Base-by-base conservation (phyloP, 2,329 filamentous ascomycete genomes). In the Aspergillus fructus region DNA sequence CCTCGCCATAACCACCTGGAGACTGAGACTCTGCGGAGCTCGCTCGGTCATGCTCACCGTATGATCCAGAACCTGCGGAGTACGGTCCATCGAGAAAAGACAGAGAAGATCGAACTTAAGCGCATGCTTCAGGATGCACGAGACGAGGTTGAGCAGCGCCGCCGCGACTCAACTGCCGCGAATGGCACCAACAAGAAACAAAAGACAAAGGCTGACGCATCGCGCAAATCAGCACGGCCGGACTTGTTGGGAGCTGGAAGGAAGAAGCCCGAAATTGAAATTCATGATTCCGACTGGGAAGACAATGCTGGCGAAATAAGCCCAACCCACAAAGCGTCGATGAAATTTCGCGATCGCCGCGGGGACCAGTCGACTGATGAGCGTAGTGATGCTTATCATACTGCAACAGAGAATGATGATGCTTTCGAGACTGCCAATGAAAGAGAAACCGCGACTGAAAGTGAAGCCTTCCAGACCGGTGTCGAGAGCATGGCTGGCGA, bases 21-120 rank as follows among this genome's bases (percentile, higher is more conserved):
- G 75, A 89, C 91, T 0, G 94, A 99, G 77, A 99, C 94, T 0
- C 79, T 99, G 64, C 96, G 94, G 78, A 96, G 93, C 53, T 97
- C 93, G 24, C 83, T 97, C 27, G 89, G 92, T 64, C 94, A 99
- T 72, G 93, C 94, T 40, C 94, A 97, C 73, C 87, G 93, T 57
- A 97, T 96, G 77, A 97, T 99, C 58, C 93, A 97, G 73, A 96
- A 91, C 68, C 85, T 97, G 65, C 92, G 96, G 75, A 92, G 89
- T 73, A 96, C 93, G 68, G 90, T 97, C 47, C 93, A 99, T 74
- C 89, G 94, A 34, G 94, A 99, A 75, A 99, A 97, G 86, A 97
- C 93, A 0, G 94, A 99, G 75, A 99, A 97, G 80, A 85, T 97
- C 27, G 94, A 99, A 75, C 84, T 97, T 53, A 93, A 91, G 76